These are phyloP conservation scores for Phytophthora sp. DNA, from an alignment of 352 stramenopile species.

Conservation along the genomic window DNA sequence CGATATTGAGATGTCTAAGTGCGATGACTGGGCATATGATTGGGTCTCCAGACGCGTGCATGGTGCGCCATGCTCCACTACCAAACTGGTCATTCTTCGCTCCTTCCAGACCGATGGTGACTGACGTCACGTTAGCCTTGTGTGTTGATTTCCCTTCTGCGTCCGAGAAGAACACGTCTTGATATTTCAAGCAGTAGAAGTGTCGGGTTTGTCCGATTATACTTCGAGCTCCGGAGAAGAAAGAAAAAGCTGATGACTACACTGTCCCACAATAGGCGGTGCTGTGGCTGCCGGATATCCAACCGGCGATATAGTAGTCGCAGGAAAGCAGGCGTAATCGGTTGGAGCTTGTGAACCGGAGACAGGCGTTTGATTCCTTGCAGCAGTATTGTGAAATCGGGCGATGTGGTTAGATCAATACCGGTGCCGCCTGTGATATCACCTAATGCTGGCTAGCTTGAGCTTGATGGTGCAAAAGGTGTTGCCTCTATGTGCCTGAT, in stretches of 20 bases:
- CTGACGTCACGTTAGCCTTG: neutral
- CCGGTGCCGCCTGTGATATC: slow-evolving; percentile 25
- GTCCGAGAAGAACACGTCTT: slow-evolving; percentile 21
- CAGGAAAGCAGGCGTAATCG: slow-evolving; percentile 29
- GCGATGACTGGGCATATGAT: slow-evolving; percentile 20
- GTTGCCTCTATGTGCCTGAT: slow-evolving; percentile 16
- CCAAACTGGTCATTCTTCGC: slow-evolving; percentile 33
- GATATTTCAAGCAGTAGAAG: slow-evolving; percentile 23
- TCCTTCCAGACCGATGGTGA: slow-evolving; percentile 17
- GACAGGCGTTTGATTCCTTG: slow-evolving; percentile 30
- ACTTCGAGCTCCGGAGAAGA: slow-evolving; percentile 25
- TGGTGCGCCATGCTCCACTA: slow-evolving; percentile 11
- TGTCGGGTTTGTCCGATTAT: neutral
- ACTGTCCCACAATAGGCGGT: slow-evolving; percentile 34
- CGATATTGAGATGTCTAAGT: neutral
- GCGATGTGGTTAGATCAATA: neutral
- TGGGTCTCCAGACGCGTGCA: slow-evolving; percentile 1
- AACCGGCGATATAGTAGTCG: slow-evolving; percentile 11
- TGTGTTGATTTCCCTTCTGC: neutral
- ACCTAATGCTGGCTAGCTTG: slow-evolving; percentile 27
- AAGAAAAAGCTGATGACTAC: slow-evolving; percentile 38
- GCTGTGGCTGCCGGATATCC: neutral
- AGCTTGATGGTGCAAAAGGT: slow-evolving; percentile 23
- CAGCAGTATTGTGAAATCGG: slow-evolving; percentile 22
- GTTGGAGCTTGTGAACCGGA: slow-evolving; percentile 30